Percentiles rank a stretch among this genome's conserved stretches.
phyloP scores from a whole-genome alignment of 306 rosid species.

The Canavalia ensiformis region DNA sequence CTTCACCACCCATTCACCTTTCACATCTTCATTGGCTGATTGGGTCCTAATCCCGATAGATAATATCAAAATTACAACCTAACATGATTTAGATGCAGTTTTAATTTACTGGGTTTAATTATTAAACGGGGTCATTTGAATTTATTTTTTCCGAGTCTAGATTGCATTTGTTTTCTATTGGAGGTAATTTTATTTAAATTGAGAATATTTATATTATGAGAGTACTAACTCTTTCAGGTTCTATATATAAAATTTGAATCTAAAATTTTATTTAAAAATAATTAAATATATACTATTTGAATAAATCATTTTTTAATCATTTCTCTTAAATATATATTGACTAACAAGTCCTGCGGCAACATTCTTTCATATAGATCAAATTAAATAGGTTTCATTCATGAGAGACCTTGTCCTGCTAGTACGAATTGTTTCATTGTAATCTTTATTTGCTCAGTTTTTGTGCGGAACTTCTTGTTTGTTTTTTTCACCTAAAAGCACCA shows the following conservation, averaged over 20 bases:
- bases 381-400: neutral
- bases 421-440: too few relatives aligned
- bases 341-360: neutral
- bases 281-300: too few relatives aligned
- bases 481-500: conserved; percentile 24
- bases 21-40: conserved; percentile 3
- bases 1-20: neutral
- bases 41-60: neutral
- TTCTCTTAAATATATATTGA: neutral
- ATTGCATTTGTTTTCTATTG: too few relatives aligned
- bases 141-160: too few relatives aligned
- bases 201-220: too few relatives aligned
- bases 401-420: neutral
- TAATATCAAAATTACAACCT: neutral
- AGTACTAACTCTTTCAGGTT: too few relatives aligned
- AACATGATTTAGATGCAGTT: neutral
- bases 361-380: neutral
- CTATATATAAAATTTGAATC: too few relatives aligned
- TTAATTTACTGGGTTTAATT: too few relatives aligned
- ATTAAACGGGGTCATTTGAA: too few relatives aligned
- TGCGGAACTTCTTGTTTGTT: conserved; percentile 2
- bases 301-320: neutral
- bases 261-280: too few relatives aligned
- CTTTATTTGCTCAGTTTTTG: neutral
- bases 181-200: too few relatives aligned